Evolutionary conservation across 306 rosid genomes (phyloP).

Genomic region (Mucuna pruriens): DNA sequence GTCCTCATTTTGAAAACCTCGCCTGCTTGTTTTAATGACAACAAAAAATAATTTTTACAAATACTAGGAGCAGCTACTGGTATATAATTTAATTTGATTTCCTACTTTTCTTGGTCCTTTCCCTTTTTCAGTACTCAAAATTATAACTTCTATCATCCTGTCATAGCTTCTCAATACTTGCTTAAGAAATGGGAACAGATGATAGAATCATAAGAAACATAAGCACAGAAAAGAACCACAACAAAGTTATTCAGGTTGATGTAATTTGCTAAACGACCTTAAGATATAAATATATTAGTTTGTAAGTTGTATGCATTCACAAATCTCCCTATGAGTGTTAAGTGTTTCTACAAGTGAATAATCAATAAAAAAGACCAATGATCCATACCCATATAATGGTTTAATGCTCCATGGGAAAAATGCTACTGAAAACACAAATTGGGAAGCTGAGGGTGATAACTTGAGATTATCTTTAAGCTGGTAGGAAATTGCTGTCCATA

Average conservation of each 20-base stretch:
- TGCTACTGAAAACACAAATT: slow-evolving; percentile 71
- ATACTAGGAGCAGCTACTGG: background rate
- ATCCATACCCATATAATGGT: slow-evolving; percentile 81
- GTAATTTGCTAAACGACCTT: background rate
- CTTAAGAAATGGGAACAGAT: slow-evolving; percentile 11
- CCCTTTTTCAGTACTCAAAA: background rate
- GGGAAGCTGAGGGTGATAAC: slow-evolving; percentile 85
- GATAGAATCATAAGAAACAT: slow-evolving; percentile 19
- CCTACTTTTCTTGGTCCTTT: background rate
- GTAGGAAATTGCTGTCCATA: slow-evolving; percentile 87
- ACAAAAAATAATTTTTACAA: background rate
- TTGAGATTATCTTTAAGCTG: slow-evolving; percentile 79
- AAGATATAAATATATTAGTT: background rate
- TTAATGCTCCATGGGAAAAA: slow-evolving; percentile 93
- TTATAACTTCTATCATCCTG: background rate
- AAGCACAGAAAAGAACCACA: slow-evolving; percentile 10
- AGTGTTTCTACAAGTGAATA: background rate
- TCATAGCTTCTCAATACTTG: background rate
- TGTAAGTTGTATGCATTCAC: background rate
- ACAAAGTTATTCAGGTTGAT: background rate
- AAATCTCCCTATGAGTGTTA: background rate
- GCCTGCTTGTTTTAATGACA: background rate
- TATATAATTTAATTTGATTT: slow-evolving; percentile 11
- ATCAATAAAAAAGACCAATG: background rate
- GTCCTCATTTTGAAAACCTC: background rate